phyloP scores from a whole-genome alignment of 75 land plant genomes.

The Pseudotsuga menziesii region DNA sequence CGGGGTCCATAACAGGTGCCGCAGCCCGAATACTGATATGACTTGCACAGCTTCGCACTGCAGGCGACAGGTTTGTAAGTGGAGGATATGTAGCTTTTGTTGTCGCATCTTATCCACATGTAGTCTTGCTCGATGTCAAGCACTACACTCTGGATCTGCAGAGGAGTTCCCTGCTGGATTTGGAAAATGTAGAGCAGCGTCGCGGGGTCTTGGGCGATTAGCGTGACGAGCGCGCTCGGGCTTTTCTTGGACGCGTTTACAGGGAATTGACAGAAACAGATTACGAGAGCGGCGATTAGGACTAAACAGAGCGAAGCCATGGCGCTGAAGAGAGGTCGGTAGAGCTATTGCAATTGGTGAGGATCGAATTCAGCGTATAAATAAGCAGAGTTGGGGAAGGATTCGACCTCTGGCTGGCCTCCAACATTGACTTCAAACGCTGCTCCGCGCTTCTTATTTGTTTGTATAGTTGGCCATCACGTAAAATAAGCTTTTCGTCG shows the following conservation, averaged over 20 bases:
- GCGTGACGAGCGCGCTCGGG: constrained; percentile 11
- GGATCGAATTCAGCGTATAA: too few relatives aligned
- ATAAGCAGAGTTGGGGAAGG: too few relatives aligned
- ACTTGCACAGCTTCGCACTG: constrained; percentile 18
- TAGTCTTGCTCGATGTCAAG: neutral
- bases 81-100: constrained; percentile 13
- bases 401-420: too few relatives aligned
- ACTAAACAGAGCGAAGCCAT: neutral
- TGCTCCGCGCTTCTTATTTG: too few relatives aligned
- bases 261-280: neutral
- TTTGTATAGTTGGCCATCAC: too few relatives aligned
- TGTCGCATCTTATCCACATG: neutral
- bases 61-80: constrained; percentile 23
- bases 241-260: neutral
- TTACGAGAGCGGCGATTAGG: neutral
- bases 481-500: too few relatives aligned
- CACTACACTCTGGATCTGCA: neutral
- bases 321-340: too few relatives aligned
- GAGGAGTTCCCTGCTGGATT: neutral
- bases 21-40: constrained; percentile 14
- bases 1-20: constrained; percentile 11
- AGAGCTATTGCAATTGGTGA: too few relatives aligned
- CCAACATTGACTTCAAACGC: too few relatives aligned
- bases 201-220: constrained; percentile 1
- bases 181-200: constrained; percentile 10